Evolutionary conservation across 129 eudicot genomes (phyloP).

Genomic region (Mikania micrantha): DNA sequence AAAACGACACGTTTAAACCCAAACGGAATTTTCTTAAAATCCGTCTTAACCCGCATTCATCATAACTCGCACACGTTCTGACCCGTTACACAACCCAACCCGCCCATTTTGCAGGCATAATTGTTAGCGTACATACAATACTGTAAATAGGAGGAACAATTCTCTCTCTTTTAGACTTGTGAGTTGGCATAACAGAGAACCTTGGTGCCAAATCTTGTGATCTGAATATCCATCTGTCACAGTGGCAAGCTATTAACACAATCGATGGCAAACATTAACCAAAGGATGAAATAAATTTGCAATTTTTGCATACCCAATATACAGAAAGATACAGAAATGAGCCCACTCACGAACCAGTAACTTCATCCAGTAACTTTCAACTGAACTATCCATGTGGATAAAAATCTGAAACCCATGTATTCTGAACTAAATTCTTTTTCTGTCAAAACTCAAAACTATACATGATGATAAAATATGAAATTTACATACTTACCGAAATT

Average conservation of each 20-base stretch:
- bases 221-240: conserved; percentile 91
- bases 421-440: background rate
- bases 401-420: conserved; percentile 50
- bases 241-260: conserved; percentile 1
- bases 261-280: background rate
- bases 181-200: conserved; percentile 81
- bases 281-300: background rate
- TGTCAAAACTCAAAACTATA: background rate
- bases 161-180: conserved; percentile 48
- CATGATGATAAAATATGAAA: background rate
- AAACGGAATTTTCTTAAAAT: too few relatives aligned
- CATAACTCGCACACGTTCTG: too few relatives aligned
- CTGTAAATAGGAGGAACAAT: conserved; percentile 82
- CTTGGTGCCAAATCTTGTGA: conserved; percentile 78
- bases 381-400: conserved; percentile 66
- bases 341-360: conserved; percentile 87
- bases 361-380: conserved; percentile 79
- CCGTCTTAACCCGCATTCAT: too few relatives aligned
- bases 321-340: conserved; percentile 75
- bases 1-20: too few relatives aligned
- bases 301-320: conserved; percentile 59
- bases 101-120: background rate
- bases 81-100: too few relatives aligned
- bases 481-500: conserved; percentile 45
- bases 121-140: conserved; percentile 65